Conservation (phyloP, 169 alveolate genomes). For the Amoebophrya sp. region DNA sequence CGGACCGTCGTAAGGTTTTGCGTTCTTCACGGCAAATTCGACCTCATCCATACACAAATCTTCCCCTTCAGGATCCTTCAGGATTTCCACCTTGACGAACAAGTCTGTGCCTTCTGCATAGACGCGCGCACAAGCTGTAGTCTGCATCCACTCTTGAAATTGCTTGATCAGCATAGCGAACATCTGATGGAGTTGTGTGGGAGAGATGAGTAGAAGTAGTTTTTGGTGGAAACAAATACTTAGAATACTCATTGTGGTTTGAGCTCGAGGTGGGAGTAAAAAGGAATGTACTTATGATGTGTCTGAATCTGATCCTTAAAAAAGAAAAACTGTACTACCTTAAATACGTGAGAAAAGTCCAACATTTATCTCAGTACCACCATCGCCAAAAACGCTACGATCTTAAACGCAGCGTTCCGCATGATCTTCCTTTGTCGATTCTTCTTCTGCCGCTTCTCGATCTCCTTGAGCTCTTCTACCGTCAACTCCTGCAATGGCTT, state of each 20-base stretch:
- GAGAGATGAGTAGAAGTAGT: no score
- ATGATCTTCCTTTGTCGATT: background rate
- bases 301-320: no score
- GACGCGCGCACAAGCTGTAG: background rate
- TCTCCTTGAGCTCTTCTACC: background rate
- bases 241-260: no score
- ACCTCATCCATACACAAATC: background rate
- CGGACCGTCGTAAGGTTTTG: background rate
- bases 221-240: no score
- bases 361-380: no score
- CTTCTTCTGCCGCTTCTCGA: background rate
- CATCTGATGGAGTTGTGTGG: no score
- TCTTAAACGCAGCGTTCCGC: background rate
- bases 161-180: background rate
- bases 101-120: background rate
- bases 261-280: no score
- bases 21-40: background rate
- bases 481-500: background rate
- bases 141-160: background rate
- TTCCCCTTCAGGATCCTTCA: background rate
- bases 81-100: background rate
- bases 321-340: no score
- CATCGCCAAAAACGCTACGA: background rate
- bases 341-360: no score
- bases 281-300: no score